Base-by-base conservation (phyloP, 495 filamentous ascomycete genomes). In the Annulohypoxylon moriforme region DNA sequence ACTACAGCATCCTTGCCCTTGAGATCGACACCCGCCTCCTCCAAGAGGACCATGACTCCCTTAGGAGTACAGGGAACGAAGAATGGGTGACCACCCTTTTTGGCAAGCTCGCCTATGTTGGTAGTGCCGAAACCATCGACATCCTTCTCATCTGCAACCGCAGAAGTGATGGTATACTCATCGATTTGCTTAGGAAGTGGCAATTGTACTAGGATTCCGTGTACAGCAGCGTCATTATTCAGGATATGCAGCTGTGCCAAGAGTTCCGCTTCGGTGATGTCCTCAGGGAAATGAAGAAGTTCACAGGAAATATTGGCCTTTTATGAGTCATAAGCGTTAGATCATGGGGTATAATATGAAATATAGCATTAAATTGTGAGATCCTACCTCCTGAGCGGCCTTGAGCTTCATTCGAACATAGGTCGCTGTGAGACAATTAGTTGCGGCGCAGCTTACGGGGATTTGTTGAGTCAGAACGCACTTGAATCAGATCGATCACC, bases 381-480 rank as follows among this genome's bases (percentile, higher is more conserved):
- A 67, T 50, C 76, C 57, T 83, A 95, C 93, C 87, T 99, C 95
- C 79, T 94, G 87, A 29, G 96, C 96, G 62, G 96, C 96, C 85
- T 97, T 98, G 75, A 98, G 80, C 83, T 99, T 99, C 96, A 99
- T 99, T 82, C 94, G 93, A 79, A 99, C 94, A 92, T 99, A 99
- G 40, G 96, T 98, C 78, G 91, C 92, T 96, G 75, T 52, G 70
- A 73, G 71, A 58, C 46, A 38, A 60, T 75, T 70, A 59, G 76
- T 81, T 76, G 77, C 68, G 67, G 46, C 40, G 60, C 49, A 50
- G 36, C 10, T 60, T 64, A 44, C 60, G 25, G 31, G 47, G 16
- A 16, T 63, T 14, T 3, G 11, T 40, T 69, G 64, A 67, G 56
- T 73, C 64, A 67, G 60, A 52, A 81, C 92, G 78, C 84, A 96